Evolutionary conservation across 129 eudicot genomes (phyloP), one percentile per base, ranked within the genome.

Genomic region (Chrysanthemum makinoi): DNA sequence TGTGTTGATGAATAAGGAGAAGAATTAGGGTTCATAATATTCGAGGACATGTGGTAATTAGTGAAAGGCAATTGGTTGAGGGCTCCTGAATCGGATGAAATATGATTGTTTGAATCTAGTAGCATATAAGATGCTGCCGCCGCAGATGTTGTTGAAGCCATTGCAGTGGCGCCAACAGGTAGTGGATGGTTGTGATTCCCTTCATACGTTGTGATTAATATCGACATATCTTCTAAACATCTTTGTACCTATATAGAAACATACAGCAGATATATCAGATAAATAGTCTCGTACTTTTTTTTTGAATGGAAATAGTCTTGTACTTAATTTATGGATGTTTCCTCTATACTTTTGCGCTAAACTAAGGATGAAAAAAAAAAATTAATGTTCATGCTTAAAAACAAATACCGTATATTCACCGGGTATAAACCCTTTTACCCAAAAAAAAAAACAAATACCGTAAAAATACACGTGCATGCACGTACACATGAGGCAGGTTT

Each of bases 101-200:
- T 67, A 13, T 70, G 81, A 65, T 80, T 85, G 69, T 76, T 85
- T 47, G 88, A 58, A 76, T 89, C 93, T 19, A 82, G 69, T 61
- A 86, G 53, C 88, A 83, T 76, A 86, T 64, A 87, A 19, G 89
- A 81, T 20, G 89, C 55, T 0, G 83, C 69, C 0, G 95, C 79
- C 13, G 91, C 83, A 11, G 97, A 87, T 80, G 95, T 77, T 72
- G 97, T 87, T 69, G 97, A 87, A 24, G 95, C 91, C 95, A 91
- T 85, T 66, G 95, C 91, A 9, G 97, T 87, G 35, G 97, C 97
- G 10, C 97, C 97, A 1, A 91, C 95, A 0, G 97, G 97, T 8
- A 91, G 83, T 15, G 97, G 91, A 75, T 91, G 97, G 69, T 91
- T 91, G 83, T 91, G 97, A 68, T 85, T 85, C 71, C 97, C 97